These are phyloP conservation scores for Prosopis cineraria DNA, from an alignment of 306 rosid genomes.

Conservation along the genomic window DNA sequence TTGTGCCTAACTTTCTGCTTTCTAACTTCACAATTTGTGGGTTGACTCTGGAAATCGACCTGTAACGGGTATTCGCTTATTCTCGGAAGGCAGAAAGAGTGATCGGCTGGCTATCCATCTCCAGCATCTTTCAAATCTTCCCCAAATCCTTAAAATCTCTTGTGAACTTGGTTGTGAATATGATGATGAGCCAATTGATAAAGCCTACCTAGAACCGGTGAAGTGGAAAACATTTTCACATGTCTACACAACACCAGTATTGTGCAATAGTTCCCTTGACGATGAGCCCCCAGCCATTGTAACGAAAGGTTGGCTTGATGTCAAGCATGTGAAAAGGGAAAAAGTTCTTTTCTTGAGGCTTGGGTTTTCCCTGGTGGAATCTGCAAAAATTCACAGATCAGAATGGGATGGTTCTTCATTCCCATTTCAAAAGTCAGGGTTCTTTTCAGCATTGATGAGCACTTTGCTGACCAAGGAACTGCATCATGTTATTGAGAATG, in stretches of 20 bases:
- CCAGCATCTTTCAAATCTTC: constrained; percentile 62
- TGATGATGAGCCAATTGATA: constrained; percentile 41
- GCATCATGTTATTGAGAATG: constrained; percentile 31
- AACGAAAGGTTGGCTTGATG: constrained; percentile 62
- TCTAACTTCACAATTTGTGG: constrained; percentile 40
- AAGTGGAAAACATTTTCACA: constrained; percentile 66
- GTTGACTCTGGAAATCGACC: constrained; percentile 56
- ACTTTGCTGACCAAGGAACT: constrained; percentile 54
- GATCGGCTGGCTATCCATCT: constrained; percentile 65
- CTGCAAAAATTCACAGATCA: constrained; percentile 52
- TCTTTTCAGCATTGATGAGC: constrained; percentile 57
- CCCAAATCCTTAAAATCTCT: constrained; percentile 47
- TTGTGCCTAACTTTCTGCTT: not conserved
- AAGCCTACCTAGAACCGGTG: constrained; percentile 57
- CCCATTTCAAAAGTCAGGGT: constrained; percentile 53
- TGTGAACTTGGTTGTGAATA: constrained; percentile 37
- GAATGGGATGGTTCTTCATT: constrained; percentile 60
- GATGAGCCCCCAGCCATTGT: constrained; percentile 48
- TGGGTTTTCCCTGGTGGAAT: constrained; percentile 54
- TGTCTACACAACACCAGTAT: constrained; percentile 61
- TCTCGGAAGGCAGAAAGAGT: constrained; percentile 64
- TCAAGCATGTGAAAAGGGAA: constrained; percentile 49
- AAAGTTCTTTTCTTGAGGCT: constrained; percentile 66
- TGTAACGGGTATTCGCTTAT: constrained; percentile 66
- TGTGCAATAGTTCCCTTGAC: constrained; percentile 38